Evolutionary conservation across 2,329 filamentous ascomycete genomes (phyloP).

Genomic region (Microcyclospora pomicola): DNA sequence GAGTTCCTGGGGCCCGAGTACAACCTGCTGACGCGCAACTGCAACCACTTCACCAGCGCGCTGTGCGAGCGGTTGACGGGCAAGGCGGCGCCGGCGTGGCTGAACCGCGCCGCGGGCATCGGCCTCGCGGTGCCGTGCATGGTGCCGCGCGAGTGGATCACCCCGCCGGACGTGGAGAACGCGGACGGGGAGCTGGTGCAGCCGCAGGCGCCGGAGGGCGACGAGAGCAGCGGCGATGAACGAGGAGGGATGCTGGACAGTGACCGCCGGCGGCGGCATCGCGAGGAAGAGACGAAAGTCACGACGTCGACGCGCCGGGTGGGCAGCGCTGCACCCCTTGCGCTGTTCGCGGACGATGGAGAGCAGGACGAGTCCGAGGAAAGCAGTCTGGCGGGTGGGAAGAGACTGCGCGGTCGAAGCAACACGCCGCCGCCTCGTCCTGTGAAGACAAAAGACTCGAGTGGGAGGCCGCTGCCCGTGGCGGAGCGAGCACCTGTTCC

Average conservation of each 20-base stretch:
- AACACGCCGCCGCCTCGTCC: conserved; percentile 17
- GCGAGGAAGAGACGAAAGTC: conserved; percentile 20
- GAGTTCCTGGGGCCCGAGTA: conserved; percentile 64
- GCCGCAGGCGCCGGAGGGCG: conserved; percentile 36
- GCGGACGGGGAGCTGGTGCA: conserved; percentile 57
- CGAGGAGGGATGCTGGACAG: conserved; percentile 11
- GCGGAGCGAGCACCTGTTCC: conserved; percentile 33
- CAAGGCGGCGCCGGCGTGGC: conserved; percentile 55
- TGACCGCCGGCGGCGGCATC: conserved; percentile 13
- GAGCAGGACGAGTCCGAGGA: conserved; percentile 5
- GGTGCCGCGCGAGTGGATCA: conserved; percentile 69
- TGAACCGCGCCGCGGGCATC: conserved; percentile 74
- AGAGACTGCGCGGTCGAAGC: conserved; percentile 9
- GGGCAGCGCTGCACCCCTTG: conserved; percentile 1
- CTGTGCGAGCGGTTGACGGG: conserved; percentile 62
- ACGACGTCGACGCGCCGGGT: conserved; percentile 6
- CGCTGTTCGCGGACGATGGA: conserved; percentile 3
- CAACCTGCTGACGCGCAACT: conserved; percentile 71
- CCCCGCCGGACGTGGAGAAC: conserved; percentile 61
- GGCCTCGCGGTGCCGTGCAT: conserved; percentile 70
- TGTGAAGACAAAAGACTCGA: conserved; percentile 25
- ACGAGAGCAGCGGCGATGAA: conserved; percentile 38
- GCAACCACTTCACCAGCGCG: conserved; percentile 75
- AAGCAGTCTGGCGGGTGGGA: conserved; percentile 12
- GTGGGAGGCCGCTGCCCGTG: conserved; percentile 28